Conservation (phyloP, 805 yeast species). For the Candida arabinofermentans region DNA sequence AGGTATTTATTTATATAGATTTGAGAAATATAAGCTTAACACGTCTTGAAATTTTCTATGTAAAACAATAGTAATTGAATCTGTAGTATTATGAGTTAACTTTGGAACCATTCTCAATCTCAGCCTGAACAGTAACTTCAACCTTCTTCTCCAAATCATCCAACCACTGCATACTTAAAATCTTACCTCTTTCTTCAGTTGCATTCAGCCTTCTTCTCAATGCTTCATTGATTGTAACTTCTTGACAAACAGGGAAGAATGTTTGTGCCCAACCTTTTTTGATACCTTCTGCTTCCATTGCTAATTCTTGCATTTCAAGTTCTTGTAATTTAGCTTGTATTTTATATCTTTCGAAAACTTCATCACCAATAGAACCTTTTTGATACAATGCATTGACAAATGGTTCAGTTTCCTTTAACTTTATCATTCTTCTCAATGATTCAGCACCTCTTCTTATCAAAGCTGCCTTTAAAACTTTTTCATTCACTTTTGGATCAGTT, state of each 20-base stretch:
- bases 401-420: conserved; percentile 74
- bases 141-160: conserved; percentile 19
- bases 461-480: conserved; percentile 45
- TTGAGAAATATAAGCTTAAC: too few species aligned
- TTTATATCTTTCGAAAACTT: conserved; percentile 72
- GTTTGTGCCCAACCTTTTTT: conserved; percentile 79
- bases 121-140: conserved; percentile 14
- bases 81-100: too few species aligned
- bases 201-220: conserved; percentile 65
- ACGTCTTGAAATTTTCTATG: too few species aligned
- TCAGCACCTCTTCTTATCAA: conserved; percentile 69
- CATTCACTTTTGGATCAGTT: conserved; percentile 61
- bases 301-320: conserved; percentile 72
- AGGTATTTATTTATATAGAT: too few species aligned
- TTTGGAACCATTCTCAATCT: background rate
- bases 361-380: conserved; percentile 89
- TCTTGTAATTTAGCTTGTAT: conserved; percentile 77
- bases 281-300: conserved; percentile 65
- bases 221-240: conserved; percentile 90
- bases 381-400: conserved; percentile 71
- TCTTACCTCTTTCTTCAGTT: conserved; percentile 40
- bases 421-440: conserved; percentile 77
- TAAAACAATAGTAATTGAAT: too few species aligned
- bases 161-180: conserved; percentile 30
- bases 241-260: conserved; percentile 77